A percentile compares a stretch with the other conserved stretches of the same genome.
These are phyloP conservation scores for Pseudopyrenochaeta lycopersici DNA, from an alignment of 2,329 filamentous ascomycete genomes.

Conservation along the genomic window DNA sequence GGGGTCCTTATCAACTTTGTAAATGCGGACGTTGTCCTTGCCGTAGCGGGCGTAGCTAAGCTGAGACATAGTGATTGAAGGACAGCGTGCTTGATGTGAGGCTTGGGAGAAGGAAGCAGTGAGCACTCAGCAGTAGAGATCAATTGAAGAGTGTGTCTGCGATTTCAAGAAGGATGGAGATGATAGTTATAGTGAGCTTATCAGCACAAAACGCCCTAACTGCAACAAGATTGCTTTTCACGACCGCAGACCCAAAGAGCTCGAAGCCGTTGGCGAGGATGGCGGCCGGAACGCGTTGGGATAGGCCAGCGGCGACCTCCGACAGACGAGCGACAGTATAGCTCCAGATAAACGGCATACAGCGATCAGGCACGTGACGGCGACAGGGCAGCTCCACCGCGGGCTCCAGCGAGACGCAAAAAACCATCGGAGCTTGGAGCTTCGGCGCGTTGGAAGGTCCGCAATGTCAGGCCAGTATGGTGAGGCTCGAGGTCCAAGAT, in stretches of 20 bases:
- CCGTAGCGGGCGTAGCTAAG: conserved; percentile 75
- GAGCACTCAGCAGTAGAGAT: conserved; percentile 2
- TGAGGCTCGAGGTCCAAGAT: conserved; percentile 15
- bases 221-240: conserved; percentile 34
- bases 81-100: background rate
- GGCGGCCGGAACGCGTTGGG: conserved; percentile 31
- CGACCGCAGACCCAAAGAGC: conserved; percentile 34
- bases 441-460: conserved; percentile 19
- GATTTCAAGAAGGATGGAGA: conserved; percentile 22
- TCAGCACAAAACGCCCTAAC: conserved; percentile 39
- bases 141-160: conserved; percentile 14
- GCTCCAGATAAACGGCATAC: conserved; percentile 24
- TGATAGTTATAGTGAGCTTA: conserved; percentile 40
- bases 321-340: conserved; percentile 21
- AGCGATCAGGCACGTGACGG: conserved; percentile 32
- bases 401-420: conserved; percentile 11
- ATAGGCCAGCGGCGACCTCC: conserved; percentile 48
- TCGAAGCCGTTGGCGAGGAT: conserved; percentile 25
- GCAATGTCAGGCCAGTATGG: conserved; percentile 36
- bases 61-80: conserved; percentile 52
- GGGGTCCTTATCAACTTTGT: conserved; percentile 87
- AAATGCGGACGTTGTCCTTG: conserved; percentile 98
- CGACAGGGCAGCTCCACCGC: conserved; percentile 12
- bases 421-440: conserved; percentile 10
- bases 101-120: background rate